Percentiles rank a stretch among this genome's conserved stretches.
These are phyloP conservation scores for Kewa caespitosa DNA, from an alignment of 179 eudicot species.

Conservation along the genomic window DNA sequence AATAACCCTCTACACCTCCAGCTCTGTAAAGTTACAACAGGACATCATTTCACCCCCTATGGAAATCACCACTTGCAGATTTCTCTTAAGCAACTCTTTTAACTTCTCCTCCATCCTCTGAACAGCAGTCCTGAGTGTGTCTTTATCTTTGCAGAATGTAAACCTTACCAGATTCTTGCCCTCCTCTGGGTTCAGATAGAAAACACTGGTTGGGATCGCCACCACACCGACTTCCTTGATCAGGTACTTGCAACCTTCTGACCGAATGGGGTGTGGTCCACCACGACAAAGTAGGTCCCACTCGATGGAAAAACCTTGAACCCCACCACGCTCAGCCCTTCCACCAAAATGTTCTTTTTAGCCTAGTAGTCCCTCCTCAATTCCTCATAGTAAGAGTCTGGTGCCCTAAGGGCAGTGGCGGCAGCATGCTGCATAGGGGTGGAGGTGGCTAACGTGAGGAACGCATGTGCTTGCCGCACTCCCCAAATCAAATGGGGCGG, in stretches of 20 bases:
- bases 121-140: constrained; percentile 66
- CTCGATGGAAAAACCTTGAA: constrained; percentile 84
- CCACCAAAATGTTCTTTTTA: constrained; percentile 76
- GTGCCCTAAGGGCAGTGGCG: constrained; percentile 69
- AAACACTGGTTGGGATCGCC: constrained; percentile 91
- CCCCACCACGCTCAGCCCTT: constrained; percentile 75
- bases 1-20: not conserved
- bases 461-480: constrained; percentile 87
- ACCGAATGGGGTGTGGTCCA: constrained; percentile 90
- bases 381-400: constrained; percentile 75
- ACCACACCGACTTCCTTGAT: constrained; percentile 95
- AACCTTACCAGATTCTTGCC: constrained; percentile 96
- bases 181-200: constrained; percentile 77
- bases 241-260: constrained; percentile 81
- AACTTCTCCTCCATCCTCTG: constrained; percentile 74
- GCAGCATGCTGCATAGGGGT: constrained; percentile 96
- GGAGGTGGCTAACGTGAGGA: constrained; percentile 82
- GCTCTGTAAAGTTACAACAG: not conserved
- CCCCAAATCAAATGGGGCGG: constrained; percentile 92
- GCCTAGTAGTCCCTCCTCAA: constrained; percentile 63
- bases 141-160: constrained; percentile 88
- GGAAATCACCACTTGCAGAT: not conserved
- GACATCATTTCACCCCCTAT: not conserved
- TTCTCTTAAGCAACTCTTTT: constrained; percentile 25
- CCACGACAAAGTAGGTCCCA: constrained; percentile 93